These are phyloP conservation scores for Cladophialophora bantiana DNA, from an alignment of 2,329 filamentous ascomycete genomes.

Conservation along the genomic window DNA sequence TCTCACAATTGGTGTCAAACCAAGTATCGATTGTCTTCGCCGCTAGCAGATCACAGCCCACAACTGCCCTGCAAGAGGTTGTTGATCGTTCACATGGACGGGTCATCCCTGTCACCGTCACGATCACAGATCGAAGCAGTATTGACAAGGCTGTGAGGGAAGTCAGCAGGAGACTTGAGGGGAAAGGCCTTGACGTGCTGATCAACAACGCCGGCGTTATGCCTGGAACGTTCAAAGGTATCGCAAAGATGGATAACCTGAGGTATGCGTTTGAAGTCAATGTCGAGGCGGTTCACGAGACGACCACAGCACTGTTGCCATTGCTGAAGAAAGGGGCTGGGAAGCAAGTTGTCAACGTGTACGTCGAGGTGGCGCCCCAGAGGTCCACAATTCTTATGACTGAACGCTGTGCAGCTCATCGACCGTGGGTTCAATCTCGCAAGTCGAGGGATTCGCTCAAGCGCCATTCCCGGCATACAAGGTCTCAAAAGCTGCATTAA, in stretches of 20 bases:
- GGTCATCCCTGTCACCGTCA: constrained; percentile 48
- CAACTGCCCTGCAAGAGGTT: constrained; percentile 46
- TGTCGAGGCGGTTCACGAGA: constrained; percentile 50
- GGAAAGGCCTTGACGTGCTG: constrained; percentile 54
- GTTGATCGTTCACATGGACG: constrained; percentile 43
- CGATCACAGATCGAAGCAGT: constrained; percentile 47
- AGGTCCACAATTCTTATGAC: constrained; percentile 1
- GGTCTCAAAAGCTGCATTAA: constrained; percentile 57
- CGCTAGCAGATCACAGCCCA: constrained; percentile 45
- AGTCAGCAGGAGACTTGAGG: constrained; percentile 45
- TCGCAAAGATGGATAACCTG: constrained; percentile 43
- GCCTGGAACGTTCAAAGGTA: constrained; percentile 9
- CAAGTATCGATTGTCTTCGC: constrained; percentile 53
- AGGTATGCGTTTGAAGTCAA: constrained; percentile 51
- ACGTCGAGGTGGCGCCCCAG: constrained; percentile 23
- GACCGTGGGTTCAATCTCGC: constrained; percentile 52
- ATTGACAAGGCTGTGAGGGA: constrained; percentile 46
- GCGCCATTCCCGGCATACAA: constrained; percentile 45
- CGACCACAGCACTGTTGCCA: constrained; percentile 51
- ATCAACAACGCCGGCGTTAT: constrained; percentile 55
- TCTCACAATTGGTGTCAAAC: constrained; percentile 43
- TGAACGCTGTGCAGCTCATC: constrained; percentile 40
- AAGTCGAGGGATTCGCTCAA: constrained; percentile 35
- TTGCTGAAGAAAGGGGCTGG: constrained; percentile 47
- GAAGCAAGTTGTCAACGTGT: constrained; percentile 57